Conservation (phyloP, 768 basidiomycete genomes). For the Zangia roseola region DNA sequence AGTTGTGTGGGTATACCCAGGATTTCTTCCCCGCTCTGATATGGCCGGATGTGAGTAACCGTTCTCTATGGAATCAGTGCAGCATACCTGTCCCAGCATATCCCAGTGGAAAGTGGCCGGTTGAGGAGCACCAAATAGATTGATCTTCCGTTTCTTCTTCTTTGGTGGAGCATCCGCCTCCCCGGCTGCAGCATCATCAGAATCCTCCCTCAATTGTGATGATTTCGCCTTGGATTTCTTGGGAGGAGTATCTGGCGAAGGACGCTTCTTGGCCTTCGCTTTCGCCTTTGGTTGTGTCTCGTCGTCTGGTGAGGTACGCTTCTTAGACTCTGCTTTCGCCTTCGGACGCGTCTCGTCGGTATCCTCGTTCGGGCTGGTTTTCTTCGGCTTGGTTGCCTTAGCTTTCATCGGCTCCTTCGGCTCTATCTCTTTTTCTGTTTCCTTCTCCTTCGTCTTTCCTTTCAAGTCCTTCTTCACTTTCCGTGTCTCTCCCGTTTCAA, state of each 20-base stretch:
- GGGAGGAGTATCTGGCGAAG: constrained; percentile 17
- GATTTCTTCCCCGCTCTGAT: constrained; percentile 35
- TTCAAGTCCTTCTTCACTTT: constrained; percentile 33
- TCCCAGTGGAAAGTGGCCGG: constrained; percentile 46
- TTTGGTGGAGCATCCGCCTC: constrained; percentile 38
- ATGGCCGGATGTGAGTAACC: background rate
- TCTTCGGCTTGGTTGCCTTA: constrained; percentile 25
- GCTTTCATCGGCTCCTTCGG: constrained; percentile 30
- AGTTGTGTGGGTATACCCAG: constrained; percentile 65
- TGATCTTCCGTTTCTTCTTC: constrained; percentile 73
- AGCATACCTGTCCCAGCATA: constrained; percentile 39
- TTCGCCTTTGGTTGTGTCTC: constrained; percentile 16
- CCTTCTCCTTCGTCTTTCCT: constrained; percentile 21
- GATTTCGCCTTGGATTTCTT: constrained; percentile 21
- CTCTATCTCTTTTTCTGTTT: constrained; percentile 18
- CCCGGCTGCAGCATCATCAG: constrained; percentile 14
- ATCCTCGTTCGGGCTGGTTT: constrained; percentile 20
- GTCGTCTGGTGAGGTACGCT: constrained; percentile 18
- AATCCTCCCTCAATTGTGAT: constrained; percentile 11
- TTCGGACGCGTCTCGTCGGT: constrained; percentile 12
- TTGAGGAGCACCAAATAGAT: constrained; percentile 49
- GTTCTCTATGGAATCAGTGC: background rate
- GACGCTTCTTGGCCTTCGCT: constrained; percentile 15
- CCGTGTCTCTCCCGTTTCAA: constrained; percentile 22
- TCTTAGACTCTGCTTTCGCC: constrained; percentile 17